phyloP scores from a whole-genome alignment of 2,329 filamentous ascomycete species.

The Penicillium janthinellum region DNA sequence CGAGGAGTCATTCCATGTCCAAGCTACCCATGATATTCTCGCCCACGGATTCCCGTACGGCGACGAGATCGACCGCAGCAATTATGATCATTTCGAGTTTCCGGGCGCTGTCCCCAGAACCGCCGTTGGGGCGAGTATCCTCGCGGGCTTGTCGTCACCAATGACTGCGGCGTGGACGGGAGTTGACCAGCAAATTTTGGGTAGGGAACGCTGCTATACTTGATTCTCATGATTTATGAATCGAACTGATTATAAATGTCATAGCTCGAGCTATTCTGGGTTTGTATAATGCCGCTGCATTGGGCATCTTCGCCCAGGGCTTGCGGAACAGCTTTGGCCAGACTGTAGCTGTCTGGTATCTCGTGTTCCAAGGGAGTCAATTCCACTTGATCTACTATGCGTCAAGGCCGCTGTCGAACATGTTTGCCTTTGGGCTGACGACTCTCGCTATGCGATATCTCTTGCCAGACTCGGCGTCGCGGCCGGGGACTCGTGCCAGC shows the following conservation, averaged over 20 bases:
- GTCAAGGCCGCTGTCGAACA: conserved; percentile 88
- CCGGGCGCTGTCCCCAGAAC: conserved; percentile 89
- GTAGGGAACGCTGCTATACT: conserved; percentile 38
- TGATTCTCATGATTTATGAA: background rate
- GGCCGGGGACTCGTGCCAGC: background rate
- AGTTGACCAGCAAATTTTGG: conserved; percentile 59
- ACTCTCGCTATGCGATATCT: conserved; percentile 50
- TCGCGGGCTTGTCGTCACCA: conserved; percentile 55
- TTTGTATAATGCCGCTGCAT: conserved; percentile 68
- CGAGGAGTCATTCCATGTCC: conserved; percentile 97
- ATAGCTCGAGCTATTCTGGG: conserved; percentile 76
- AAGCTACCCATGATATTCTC: conserved; percentile 88
- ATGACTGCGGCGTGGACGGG: conserved; percentile 54
- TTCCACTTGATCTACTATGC: conserved; percentile 95
- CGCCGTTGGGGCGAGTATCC: conserved; percentile 77
- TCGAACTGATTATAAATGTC: background rate
- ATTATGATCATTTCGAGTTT: conserved; percentile 89
- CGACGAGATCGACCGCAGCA: conserved; percentile 52
- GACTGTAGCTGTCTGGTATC: conserved; percentile 74
- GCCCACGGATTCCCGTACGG: conserved; percentile 70
- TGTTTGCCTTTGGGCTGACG: conserved; percentile 82
- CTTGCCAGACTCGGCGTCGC: conserved; percentile 45
- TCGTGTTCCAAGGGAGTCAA: conserved; percentile 75
- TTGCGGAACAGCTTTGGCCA: conserved; percentile 69
- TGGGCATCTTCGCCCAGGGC: conserved; percentile 66